phyloP scores from a whole-genome alignment of 1,284 basidiomycete genomes.

The Ceratobasidium sp. region DNA sequence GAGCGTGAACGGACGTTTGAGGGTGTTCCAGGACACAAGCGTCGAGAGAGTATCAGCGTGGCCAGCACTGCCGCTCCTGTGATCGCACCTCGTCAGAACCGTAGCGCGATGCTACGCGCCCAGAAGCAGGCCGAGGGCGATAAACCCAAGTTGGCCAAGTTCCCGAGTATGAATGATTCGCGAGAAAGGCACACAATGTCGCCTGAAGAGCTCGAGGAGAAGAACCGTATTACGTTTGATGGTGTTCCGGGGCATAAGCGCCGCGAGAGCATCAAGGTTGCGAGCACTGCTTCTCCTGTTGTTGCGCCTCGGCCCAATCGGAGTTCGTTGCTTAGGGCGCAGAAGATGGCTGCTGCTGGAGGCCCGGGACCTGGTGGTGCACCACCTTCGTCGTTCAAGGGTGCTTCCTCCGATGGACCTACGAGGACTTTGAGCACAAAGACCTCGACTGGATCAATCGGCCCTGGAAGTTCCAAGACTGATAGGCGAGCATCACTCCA shows the following conservation, averaged over 20 bases:
- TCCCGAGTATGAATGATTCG: conserved; percentile 18
- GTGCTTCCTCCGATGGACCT: conserved; percentile 15
- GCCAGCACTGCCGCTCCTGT: conserved; percentile 74
- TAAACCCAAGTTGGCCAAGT: conserved; percentile 8
- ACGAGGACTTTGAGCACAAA: conserved; percentile 20
- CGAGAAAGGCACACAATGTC: conserved; percentile 17
- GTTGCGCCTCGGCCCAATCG: conserved; percentile 70
- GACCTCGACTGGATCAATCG: conserved; percentile 25
- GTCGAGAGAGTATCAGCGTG: conserved; percentile 60
- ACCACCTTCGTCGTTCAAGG: conserved; percentile 47
- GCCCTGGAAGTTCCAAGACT: conserved; percentile 43
- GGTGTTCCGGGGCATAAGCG: conserved; percentile 83
- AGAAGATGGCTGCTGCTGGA: conserved; percentile 51
- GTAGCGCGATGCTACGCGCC: conserved; percentile 41
- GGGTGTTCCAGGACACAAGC: conserved; percentile 45
- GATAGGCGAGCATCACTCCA: conserved; percentile 45
- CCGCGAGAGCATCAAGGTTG: conserved; percentile 70
- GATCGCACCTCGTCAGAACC: conserved; percentile 70
- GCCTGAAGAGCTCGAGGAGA: conserved; percentile 42
- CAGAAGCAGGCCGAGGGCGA: conserved; percentile 32
- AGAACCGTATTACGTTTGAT: conserved; percentile 61
- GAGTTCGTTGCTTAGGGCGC: conserved; percentile 67
- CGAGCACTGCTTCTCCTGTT: conserved; percentile 65
- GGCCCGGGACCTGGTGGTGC: conserved; percentile 51
- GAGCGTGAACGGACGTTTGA: conserved; percentile 43